phyloP scores from a whole-genome alignment of 345 rosid species.

The Citrus australasica region DNA sequence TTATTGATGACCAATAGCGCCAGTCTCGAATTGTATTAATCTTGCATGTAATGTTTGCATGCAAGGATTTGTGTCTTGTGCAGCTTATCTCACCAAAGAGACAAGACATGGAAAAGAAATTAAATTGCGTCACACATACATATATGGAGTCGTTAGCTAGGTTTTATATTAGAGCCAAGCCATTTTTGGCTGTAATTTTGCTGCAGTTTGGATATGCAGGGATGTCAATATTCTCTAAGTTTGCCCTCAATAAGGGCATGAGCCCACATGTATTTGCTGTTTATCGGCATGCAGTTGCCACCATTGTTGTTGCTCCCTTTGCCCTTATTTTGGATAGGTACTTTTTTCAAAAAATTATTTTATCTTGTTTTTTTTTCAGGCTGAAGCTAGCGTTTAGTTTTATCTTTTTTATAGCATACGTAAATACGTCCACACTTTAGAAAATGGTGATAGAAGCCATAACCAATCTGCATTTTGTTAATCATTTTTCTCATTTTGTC shows the following conservation, averaged over 20 bases:
- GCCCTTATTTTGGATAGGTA: constrained; percentile 68
- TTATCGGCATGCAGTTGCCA: constrained; percentile 66
- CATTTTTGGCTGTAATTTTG: constrained; percentile 50
- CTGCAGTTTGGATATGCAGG: constrained; percentile 62
- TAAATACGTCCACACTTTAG: no score
- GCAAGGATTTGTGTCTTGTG: constrained; percentile 70
- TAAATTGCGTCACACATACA: no score
- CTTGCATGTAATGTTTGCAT: constrained; percentile 11
- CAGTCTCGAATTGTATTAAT: not conserved
- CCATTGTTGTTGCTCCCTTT: constrained; percentile 61
- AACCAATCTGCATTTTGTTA: no score
- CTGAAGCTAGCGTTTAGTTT: not conserved
- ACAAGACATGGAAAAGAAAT: not conserved
- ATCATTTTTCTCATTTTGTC: not conserved
- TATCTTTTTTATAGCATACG: no score
- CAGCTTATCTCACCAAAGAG: constrained; percentile 4
- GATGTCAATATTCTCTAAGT: constrained; percentile 48
- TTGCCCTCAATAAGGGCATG: constrained; percentile 55
- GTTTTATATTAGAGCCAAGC: constrained; percentile 25
- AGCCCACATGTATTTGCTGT: constrained; percentile 64
- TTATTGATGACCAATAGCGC: no score
- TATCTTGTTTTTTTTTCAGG: not conserved
- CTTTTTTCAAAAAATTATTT: not conserved
- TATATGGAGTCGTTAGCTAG: not conserved
- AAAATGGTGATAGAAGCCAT: no score